phyloP scores from a whole-genome alignment of 2,329 filamentous ascomycete species.

The Macrophomina tecta region DNA sequence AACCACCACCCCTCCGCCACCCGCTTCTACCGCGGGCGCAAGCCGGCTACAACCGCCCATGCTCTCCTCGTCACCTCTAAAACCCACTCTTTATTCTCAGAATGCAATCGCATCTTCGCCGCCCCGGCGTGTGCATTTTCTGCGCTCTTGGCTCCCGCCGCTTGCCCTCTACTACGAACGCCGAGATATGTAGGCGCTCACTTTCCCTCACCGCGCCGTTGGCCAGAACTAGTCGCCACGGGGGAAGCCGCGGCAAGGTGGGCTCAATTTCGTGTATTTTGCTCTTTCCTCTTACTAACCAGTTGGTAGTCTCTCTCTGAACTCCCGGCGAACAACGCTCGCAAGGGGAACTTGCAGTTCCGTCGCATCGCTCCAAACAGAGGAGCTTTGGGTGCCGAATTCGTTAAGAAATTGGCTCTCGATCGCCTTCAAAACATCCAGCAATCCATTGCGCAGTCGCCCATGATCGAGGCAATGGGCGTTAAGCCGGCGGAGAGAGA shows the following conservation, averaged over 20 bases:
- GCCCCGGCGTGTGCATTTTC: slow-evolving; percentile 46
- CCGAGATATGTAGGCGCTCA: too few species aligned
- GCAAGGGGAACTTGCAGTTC: not conserved
- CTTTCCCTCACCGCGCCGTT: not conserved
- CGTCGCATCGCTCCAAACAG: not conserved
- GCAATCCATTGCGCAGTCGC: not conserved
- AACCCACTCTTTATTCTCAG: not conserved
- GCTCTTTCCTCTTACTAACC: not conserved
- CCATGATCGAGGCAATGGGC: slow-evolving; percentile 3
- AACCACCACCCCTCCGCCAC: too few species aligned
- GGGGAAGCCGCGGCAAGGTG: not conserved
- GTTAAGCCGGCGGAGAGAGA: not conserved
- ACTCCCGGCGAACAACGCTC: not conserved
- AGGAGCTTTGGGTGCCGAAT: not conserved
- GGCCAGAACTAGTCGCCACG: not conserved
- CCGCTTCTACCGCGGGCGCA: too few species aligned
- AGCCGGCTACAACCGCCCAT: too few species aligned
- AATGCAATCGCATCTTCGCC: slow-evolving; percentile 32
- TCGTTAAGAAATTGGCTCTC: not conserved
- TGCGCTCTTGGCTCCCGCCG: slow-evolving; percentile 38
- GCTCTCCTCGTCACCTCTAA: not conserved
- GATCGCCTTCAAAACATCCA: not conserved
- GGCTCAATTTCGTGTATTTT: too few species aligned
- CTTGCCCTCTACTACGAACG: not conserved
- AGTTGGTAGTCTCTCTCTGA: not conserved